phyloP scores from a whole-genome alignment of 495 filamentous ascomycete species.

The Neohortaea acidophila region DNA sequence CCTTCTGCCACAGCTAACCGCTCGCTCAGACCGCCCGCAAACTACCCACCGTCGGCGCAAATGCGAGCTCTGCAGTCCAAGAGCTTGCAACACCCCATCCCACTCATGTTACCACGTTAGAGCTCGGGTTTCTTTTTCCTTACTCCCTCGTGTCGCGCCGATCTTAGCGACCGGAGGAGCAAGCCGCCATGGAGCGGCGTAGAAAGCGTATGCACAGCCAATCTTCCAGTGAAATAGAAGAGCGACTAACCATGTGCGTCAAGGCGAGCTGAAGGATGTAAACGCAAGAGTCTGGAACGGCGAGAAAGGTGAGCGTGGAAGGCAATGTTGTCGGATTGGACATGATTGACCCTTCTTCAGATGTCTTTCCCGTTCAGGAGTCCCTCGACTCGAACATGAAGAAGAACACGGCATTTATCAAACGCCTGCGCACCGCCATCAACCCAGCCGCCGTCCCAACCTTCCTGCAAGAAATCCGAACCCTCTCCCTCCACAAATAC shows the following conservation, averaged over 20 bases:
- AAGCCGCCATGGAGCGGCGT: conserved; percentile 56
- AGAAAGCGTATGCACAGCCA: conserved; percentile 53
- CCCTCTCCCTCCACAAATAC: conserved; percentile 90
- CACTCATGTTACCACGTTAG: conserved; percentile 16
- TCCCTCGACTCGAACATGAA: conserved; percentile 93
- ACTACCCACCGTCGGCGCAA: too few species aligned
- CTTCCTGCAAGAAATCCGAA: conserved; percentile 82
- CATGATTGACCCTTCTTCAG: conserved; percentile 30
- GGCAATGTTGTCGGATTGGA: conserved; percentile 7
- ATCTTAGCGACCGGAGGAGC: conserved; percentile 3
- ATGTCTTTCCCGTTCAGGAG: conserved; percentile 59
- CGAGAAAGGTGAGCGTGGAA: conserved; percentile 47
- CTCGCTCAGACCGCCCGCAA: too few species aligned
- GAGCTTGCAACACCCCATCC: conserved; percentile 12
- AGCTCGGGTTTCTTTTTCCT: neutral
- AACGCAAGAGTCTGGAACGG: conserved; percentile 81
- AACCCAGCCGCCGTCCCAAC: conserved; percentile 59
- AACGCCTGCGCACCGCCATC: conserved; percentile 81
- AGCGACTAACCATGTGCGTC: too few species aligned
- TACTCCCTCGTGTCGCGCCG: conserved; percentile 11
- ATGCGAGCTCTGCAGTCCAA: conserved; percentile 18
- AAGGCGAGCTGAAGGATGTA: conserved; percentile 78
- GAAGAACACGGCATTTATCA: conserved; percentile 99
- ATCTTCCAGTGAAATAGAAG: too few species aligned
- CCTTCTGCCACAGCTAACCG: too few species aligned